These are phyloP conservation scores for Pterocarpus macrocarpus DNA, from an alignment of 306 rosid species.

Conservation along the genomic window DNA sequence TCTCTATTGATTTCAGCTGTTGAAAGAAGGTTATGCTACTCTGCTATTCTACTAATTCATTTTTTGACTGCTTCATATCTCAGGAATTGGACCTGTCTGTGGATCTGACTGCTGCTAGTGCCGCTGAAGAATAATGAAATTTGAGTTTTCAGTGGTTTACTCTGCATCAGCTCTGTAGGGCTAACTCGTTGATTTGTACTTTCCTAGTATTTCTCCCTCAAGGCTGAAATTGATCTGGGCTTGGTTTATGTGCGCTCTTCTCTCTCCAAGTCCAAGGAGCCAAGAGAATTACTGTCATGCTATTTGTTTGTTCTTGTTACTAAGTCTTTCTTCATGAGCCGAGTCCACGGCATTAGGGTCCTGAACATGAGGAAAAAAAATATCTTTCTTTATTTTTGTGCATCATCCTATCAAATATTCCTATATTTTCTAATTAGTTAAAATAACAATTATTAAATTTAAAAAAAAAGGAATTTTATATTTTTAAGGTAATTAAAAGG, in stretches of 20 bases:
- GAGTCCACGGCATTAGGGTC: not conserved
- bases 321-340: not conserved
- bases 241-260: conserved; percentile 6
- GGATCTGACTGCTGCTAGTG: conserved; percentile 75
- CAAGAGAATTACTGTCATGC: conserved; percentile 17
- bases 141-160: not conserved
- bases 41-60: not conserved
- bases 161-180: not conserved
- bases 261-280: not conserved
- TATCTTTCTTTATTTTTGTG: too few relatives aligned
- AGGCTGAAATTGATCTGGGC: conserved; percentile 20
- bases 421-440: not conserved
- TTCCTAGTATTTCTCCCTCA: not conserved
- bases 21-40: not conserved
- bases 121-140: conserved; percentile 60
- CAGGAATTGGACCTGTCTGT: conserved; percentile 71
- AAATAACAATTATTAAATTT: not conserved
- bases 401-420: not conserved
- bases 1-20: not conserved
- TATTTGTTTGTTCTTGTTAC: conserved; percentile 7
- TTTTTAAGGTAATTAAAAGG: not conserved
- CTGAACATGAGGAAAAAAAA: not conserved
- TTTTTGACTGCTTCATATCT: conserved; percentile 32
- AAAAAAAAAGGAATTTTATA: not conserved
- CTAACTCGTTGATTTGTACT: conserved; percentile 22